A percentile compares a stretch with the other conserved stretches of the same genome.
phyloP scores from a whole-genome alignment of 805 yeast genomes.

The Blastobotrys peoriensis region DNA sequence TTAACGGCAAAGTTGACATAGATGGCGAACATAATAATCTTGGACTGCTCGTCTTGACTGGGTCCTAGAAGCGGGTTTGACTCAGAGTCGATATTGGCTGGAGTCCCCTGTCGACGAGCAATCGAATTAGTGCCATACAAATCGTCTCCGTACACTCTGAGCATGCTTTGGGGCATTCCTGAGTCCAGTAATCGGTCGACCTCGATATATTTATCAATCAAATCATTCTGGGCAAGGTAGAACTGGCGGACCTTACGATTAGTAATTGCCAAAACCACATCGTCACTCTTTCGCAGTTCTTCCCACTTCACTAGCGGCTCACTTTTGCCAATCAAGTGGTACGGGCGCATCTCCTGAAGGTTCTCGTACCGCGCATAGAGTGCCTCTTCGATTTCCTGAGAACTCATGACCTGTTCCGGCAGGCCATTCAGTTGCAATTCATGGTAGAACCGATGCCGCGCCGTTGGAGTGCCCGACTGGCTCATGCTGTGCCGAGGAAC shows the following conservation, averaged over 20 bases:
- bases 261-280: slow-evolving; percentile 20
- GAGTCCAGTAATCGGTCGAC: slow-evolving; percentile 65
- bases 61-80: slow-evolving; percentile 50
- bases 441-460: background rate
- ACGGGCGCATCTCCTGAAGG: slow-evolving; percentile 42
- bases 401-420: background rate
- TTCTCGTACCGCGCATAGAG: slow-evolving; percentile 19
- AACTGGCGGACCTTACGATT: slow-evolving; percentile 34
- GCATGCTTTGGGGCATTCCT: slow-evolving; percentile 60
- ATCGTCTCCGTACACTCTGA: slow-evolving; percentile 50
- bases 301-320: slow-evolving; percentile 40
- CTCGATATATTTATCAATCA: slow-evolving; percentile 50
- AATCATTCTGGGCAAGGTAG: slow-evolving; percentile 54
- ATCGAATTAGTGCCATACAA: slow-evolving; percentile 21
- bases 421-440: background rate
- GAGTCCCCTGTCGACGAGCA: slow-evolving; percentile 35
- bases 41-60: slow-evolving; percentile 38
- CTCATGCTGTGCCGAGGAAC: slow-evolving; percentile 1
- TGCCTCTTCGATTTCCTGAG: background rate
- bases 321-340: slow-evolving; percentile 41
- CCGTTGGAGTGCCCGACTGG: background rate
- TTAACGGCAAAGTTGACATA: slow-evolving; percentile 58
- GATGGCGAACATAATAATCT: slow-evolving; percentile 53
- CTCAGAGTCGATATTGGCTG: slow-evolving; percentile 56
- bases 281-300: slow-evolving; percentile 20